Conservation (phyloP, 148 eudicot genomes). For the Persicaria maculosa region DNA sequence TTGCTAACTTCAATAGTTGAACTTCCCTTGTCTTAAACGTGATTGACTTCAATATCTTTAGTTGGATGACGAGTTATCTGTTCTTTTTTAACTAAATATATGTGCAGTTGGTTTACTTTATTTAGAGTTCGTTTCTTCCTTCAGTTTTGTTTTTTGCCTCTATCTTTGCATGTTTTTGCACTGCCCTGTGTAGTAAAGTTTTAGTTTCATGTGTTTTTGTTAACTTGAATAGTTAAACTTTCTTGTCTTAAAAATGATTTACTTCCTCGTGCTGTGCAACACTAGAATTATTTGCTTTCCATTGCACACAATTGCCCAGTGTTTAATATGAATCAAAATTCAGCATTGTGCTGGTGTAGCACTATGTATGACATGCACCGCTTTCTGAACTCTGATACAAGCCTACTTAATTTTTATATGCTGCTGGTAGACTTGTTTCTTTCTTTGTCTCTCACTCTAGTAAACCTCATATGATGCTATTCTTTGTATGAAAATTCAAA, state of each 20-base stretch:
- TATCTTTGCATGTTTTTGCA: neutral
- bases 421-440: neutral
- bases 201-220: neutral
- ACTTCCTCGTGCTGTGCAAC: neutral
- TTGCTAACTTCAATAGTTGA: neutral
- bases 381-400: conserved; percentile 2
- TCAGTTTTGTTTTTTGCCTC: neutral
- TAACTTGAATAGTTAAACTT: neutral
- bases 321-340: neutral
- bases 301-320: neutral
- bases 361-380: neutral
- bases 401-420: neutral
- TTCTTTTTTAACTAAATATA: neutral
- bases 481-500: neutral
- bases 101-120: neutral
- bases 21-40: neutral
- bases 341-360: neutral
- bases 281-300: neutral
- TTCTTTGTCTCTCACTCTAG: neutral
- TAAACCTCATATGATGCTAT: neutral
- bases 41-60: neutral
- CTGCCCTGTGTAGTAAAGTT: neutral
- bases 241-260: neutral
- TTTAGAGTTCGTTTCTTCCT: neutral
- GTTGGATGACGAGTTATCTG: neutral